Base-by-base conservation (phyloP, 768 basidiomycete species). In the Kockovaella imperatae region DNA sequence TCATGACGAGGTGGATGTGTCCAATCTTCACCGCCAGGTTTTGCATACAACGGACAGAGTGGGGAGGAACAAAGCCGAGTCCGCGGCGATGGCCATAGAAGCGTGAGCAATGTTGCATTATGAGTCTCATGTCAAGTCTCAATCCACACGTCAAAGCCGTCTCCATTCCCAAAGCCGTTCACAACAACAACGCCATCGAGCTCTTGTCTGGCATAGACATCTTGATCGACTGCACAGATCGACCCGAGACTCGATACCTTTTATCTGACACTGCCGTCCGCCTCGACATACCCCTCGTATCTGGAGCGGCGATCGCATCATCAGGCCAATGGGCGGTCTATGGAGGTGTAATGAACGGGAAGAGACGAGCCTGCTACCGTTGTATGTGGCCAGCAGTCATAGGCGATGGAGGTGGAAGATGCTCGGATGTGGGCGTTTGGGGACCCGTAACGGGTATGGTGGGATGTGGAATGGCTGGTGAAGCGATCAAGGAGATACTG, bases 171-270 rank as follows among this genome's bases (percentile, higher is more conserved):
- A 63, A 75, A 13, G 77, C 80, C 1, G 75, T 95, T 45, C 31
- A 52, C n/a, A 69, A 58, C 26, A 67, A 32, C 68, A 75, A 15
- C 59, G 86, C 88, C 0, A 51, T 79, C n/a, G 52, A 70, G 14
- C 70, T 86, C 18, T 74, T 91, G 10, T 54, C 64, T 10, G 63
- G 77, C 1, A 89, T 87, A 62, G 80, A 84, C 66, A 71, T 95
- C 43, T 76, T 96, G 42, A 75, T 96, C 14, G 93, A 96, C 72
- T 96, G 91, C 74, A 95, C 90, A 3, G 91, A 96, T 73, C 93
- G 95, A 55, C 80, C 83, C 1, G 81, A 85, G 2, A 90, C 89
- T 0, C 83, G 95, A 4, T 97, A 97, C 71, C 79, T 97, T 17
- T 77, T 99, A 44, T 90, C 87, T 21, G 91, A 97, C 67, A 79